Conservation (phyloP, 1,284 basidiomycete genomes). For the Malassezia furfur region DNA sequence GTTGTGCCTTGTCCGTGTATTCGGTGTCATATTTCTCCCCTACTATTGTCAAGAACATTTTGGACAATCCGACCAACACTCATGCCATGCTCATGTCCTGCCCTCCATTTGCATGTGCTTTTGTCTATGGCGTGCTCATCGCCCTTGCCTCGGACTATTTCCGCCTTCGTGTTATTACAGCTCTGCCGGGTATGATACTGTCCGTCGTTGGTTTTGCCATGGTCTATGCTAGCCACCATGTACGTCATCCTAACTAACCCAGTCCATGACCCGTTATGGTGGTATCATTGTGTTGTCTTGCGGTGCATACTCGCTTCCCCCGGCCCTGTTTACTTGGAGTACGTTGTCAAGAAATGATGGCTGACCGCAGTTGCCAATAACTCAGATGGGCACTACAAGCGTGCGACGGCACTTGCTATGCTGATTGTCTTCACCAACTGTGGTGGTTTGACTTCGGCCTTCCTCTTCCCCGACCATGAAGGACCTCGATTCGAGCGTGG, state of each 20-base stretch:
- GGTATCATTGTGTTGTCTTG: slow-evolving; percentile 30
- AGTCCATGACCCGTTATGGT: slow-evolving; percentile 24
- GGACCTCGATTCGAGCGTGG: slow-evolving; percentile 26
- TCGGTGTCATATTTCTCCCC: slow-evolving; percentile 36
- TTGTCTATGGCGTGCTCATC: slow-evolving; percentile 27
- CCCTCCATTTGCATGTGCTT: slow-evolving; percentile 33
- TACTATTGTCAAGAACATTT: slow-evolving; percentile 32
- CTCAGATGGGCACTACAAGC: slow-evolving; percentile 29
- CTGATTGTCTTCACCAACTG: slow-evolving; percentile 35
- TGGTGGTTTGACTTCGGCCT: slow-evolving; percentile 30
- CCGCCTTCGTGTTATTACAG: slow-evolving; percentile 23
- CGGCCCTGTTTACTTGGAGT: slow-evolving; percentile 14
- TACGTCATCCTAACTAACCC: slow-evolving; percentile 2
- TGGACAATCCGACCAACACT: slow-evolving; percentile 19
- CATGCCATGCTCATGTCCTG: slow-evolving; percentile 34
- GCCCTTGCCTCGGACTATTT: slow-evolving; percentile 33
- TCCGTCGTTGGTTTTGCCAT: slow-evolving; percentile 28
- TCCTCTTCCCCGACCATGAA: slow-evolving; percentile 30
- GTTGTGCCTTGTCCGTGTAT: slow-evolving; percentile 28
- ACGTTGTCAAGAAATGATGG: background rate
- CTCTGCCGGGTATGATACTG: slow-evolving; percentile 22
- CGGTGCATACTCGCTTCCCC: slow-evolving; percentile 26
- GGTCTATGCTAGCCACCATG: slow-evolving; percentile 21
- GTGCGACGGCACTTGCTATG: slow-evolving; percentile 30
- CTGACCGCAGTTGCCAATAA: slow-evolving; percentile 24